phyloP scores from a whole-genome alignment of 129 eudicot species.

The Gnaphalium uliginosum region DNA sequence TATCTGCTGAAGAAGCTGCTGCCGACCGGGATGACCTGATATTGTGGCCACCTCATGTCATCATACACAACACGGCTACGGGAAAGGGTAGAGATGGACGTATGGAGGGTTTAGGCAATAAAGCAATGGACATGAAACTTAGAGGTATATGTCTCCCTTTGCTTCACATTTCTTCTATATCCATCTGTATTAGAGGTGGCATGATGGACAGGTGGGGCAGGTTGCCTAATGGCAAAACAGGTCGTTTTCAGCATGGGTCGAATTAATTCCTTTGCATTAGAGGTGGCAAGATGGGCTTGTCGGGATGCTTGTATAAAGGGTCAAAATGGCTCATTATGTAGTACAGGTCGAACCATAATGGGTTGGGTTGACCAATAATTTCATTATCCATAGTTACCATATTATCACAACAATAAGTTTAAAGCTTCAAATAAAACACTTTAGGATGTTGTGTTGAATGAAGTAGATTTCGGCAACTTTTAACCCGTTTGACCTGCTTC shows the following conservation, averaged over 20 bases:
- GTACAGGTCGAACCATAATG: not conserved
- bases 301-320: not conserved
- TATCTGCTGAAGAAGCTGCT: conserved; percentile 74
- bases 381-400: not conserved
- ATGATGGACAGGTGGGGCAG: not conserved
- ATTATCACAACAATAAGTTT: not conserved
- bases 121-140: conserved; percentile 77
- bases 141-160: conserved; percentile 60
- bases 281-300: not conserved
- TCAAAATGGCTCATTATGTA: not conserved
- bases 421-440: not conserved
- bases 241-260: not conserved
- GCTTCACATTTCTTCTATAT: not conserved
- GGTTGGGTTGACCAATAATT: not conserved
- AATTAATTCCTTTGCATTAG: not conserved
- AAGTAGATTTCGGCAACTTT: not conserved
- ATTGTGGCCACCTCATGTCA: conserved; percentile 93
- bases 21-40: conserved; percentile 77
- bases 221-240: not conserved
- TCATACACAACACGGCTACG: conserved; percentile 74
- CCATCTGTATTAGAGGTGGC: not conserved
- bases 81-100: conserved; percentile 95
- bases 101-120: conserved; percentile 93
- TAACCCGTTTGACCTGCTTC: not conserved
- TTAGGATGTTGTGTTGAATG: not conserved